Conservation (phyloP, 2,329 filamentous ascomycete species). For the Verticillium longisporum region DNA sequence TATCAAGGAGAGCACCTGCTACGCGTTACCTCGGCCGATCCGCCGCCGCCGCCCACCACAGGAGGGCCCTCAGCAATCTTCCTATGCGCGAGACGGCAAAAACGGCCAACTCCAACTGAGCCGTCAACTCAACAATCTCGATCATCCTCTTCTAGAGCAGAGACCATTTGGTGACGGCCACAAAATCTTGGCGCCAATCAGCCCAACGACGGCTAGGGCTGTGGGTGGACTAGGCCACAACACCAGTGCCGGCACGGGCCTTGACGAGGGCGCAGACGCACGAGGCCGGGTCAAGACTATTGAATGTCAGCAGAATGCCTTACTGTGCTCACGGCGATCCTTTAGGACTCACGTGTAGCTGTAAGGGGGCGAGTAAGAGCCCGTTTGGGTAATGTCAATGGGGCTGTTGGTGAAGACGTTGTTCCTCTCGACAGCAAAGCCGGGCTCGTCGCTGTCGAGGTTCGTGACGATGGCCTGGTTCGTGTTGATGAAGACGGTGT, state of each 20-base stretch:
- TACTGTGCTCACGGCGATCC: neutral
- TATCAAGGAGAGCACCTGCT: no score
- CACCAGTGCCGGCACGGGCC: conserved; percentile 10
- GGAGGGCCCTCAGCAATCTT: neutral
- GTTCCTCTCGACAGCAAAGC: conserved; percentile 34
- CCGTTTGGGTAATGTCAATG: conserved; percentile 24
- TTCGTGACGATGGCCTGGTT: conserved; percentile 31
- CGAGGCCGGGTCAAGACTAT: conserved; percentile 15
- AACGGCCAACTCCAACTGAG: neutral
- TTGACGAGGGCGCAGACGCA: conserved; percentile 14
- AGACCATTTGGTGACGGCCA: neutral
- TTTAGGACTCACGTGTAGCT: conserved; percentile 23
- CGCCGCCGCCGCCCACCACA: neutral
- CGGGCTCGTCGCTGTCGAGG: conserved; percentile 36
- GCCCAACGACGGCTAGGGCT: neutral
- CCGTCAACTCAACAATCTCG: neutral
- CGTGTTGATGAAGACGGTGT: conserved; percentile 38
- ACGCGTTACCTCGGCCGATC: neutral
- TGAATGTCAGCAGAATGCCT: neutral
- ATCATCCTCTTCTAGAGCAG: neutral
- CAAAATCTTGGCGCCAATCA: neutral
- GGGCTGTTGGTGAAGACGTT: conserved; percentile 35
- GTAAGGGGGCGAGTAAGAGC: conserved; percentile 24
- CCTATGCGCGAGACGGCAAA: neutral
- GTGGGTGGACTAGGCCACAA: neutral